Evolutionary conservation across 352 stramenopile species (phyloP).

Genomic region (Phytophthora multivora): DNA sequence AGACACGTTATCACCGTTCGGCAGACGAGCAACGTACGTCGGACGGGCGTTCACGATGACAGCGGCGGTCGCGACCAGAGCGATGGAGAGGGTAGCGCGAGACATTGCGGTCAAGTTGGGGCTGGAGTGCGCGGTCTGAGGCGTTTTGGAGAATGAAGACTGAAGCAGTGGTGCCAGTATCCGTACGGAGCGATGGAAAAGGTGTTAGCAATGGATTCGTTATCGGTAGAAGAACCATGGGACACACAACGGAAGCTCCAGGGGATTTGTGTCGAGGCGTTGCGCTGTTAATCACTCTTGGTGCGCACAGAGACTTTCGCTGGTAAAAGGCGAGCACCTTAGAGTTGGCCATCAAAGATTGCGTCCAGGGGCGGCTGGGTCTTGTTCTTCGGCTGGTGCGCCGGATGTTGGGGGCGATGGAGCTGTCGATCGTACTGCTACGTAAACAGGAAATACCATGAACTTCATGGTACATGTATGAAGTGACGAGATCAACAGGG

Average conservation of each 20-base stretch:
- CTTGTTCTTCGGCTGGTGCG: conserved; percentile 13
- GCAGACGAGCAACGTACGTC: conserved; percentile 30
- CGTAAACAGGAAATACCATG: too few relatives aligned
- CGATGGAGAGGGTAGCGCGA: conserved; percentile 21
- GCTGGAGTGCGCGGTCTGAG: conserved; percentile 3
- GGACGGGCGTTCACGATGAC: conserved; percentile 27
- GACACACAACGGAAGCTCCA: conserved; percentile 12
- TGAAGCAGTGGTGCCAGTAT: neutral
- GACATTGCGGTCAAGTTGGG: conserved; percentile 8
- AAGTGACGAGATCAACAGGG: conserved; percentile 1
- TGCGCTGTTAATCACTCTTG: conserved; percentile 18
- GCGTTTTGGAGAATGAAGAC: conserved; percentile 16
- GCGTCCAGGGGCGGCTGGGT: neutral
- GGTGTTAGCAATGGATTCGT: conserved; percentile 3
- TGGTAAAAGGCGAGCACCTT: neutral
- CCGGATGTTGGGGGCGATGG: conserved; percentile 1
- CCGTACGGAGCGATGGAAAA: neutral
- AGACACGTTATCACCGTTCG: conserved; percentile 39
- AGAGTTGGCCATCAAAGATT: conserved; percentile 6
- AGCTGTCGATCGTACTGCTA: neutral
- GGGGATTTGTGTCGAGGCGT: conserved; percentile 13
- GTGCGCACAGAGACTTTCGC: neutral
- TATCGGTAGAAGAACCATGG: conserved; percentile 20
- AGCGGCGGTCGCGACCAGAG: conserved; percentile 14
- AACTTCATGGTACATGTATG: too few relatives aligned